Evolutionary conservation across 2,329 filamentous ascomycete genomes (phyloP), one percentile per base, ranked within the genome.

Genomic region (Calonectria pauciramosa): DNA sequence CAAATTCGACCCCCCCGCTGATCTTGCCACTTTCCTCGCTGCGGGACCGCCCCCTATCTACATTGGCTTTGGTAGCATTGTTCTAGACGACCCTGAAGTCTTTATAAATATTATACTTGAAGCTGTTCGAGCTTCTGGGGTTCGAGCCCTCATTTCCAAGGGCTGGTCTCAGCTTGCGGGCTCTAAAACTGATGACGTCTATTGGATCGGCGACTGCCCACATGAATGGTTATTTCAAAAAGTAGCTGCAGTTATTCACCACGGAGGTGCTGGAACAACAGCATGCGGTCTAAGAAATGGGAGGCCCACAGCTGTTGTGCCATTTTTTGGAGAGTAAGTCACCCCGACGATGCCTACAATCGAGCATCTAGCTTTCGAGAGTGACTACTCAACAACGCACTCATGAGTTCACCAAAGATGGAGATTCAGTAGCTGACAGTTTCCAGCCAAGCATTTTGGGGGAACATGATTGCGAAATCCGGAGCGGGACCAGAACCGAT

Each of bases 1-100:
- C 32, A 94, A 87, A 87, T 20, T 94, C 77, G 89, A 85, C 0
- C 91, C 93, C 2, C 85, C 88, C 0, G 82, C 87, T 1, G 90
- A 91, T 26, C 85, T 94, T 10, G 85, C 85, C 2, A 82, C 84
- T 0, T 94, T 93, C 75, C 85, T 94, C 1, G 85, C 86, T 34
- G 85, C 86, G 20, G 92, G 92, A 0, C 68, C 87, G 96, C 82
- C 96, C 11, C 93, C 93, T 0, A 86, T 94, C 2, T 95, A 95
- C 75, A 94, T 95, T 63, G 93, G 93, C 0, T 95, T 95, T 75
- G 93, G 93, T 0, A 93, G 90, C 0, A 94, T 95, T 69, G 93
- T 94, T 0, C 91, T 95, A 0, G 93, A 95, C 64, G 90, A 94
- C 75, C 90, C 93, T 0, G 88, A 93, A 68, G 84, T 83, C 3